Percentiles rank a stretch among this genome's conserved stretches.
Conservation (phyloP, 2,329 filamentous ascomycete genomes). For the Xylaria multiplex region DNA sequence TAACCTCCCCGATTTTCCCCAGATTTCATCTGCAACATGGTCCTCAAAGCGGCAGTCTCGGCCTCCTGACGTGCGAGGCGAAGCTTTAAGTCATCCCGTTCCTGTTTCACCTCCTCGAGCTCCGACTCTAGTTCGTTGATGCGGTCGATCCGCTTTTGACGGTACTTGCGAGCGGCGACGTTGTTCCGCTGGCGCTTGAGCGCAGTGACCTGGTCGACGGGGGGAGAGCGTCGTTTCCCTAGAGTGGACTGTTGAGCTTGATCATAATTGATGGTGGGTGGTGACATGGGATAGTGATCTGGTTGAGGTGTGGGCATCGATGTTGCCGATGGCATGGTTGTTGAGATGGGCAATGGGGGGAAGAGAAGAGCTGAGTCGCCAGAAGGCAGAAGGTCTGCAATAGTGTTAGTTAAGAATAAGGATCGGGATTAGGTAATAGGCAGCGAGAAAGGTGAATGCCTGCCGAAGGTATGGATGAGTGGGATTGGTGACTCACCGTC, state of each 20-base stretch:
- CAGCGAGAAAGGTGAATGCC: neutral
- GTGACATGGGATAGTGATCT: slow-evolving; percentile 35
- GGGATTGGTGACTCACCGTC: slow-evolving; percentile 41
- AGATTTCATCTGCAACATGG: slow-evolving; percentile 55
- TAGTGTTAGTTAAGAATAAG: slow-evolving; percentile 27
- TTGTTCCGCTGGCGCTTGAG: slow-evolving; percentile 75
- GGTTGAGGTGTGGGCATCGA: slow-evolving; percentile 27
- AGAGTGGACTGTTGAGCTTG: slow-evolving; percentile 42
- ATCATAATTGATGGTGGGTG: slow-evolving; percentile 34
- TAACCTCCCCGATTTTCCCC: slow-evolving; percentile 39
- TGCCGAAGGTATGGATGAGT: neutral
- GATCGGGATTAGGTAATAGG: slow-evolving; percentile 8
- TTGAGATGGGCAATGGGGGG: slow-evolving; percentile 34
- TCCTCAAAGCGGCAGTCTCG: slow-evolving; percentile 69
- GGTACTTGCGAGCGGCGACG: slow-evolving; percentile 75
- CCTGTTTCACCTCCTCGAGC: slow-evolving; percentile 66
- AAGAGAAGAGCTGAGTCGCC: slow-evolving; percentile 42
- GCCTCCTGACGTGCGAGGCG: slow-evolving; percentile 72
- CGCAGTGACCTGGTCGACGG: slow-evolving; percentile 47
- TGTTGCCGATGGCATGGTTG: slow-evolving; percentile 34
- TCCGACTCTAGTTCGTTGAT: slow-evolving; percentile 69
- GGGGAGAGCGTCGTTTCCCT: slow-evolving; percentile 45
- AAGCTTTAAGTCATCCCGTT: slow-evolving; percentile 71
- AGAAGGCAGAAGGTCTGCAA: slow-evolving; percentile 40
- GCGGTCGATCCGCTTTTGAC: slow-evolving; percentile 75